Evolutionary conservation across 768 basidiomycete species (phyloP).

Genomic region (Suillus occidentalis): DNA sequence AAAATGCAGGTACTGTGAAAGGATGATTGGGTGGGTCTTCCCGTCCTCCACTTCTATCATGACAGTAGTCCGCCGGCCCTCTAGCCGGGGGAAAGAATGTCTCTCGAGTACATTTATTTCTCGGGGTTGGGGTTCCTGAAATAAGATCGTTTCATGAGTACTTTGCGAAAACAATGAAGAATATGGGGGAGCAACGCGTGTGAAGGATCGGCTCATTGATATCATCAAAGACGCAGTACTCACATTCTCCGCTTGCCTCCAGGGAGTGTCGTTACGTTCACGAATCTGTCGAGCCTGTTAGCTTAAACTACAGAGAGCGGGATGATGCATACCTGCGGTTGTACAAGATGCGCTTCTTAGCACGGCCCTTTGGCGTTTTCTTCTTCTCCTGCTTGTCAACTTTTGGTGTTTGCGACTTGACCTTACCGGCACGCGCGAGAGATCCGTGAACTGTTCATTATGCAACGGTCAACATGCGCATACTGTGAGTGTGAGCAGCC

Average conservation of each 20-base stretch:
- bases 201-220: conserved; percentile 59
- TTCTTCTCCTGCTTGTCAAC: conserved; percentile 99
- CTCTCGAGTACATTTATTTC: conserved; percentile 19
- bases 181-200: conserved; percentile 94
- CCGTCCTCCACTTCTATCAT: conserved; percentile 13
- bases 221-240: conserved; percentile 71
- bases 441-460: conserved; percentile 85
- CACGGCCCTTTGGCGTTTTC: conserved; percentile 96
- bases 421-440: conserved; percentile 99
- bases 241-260: conserved; percentile 97
- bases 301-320: neutral
- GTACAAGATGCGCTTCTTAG: conserved; percentile 94
- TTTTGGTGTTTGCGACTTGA: conserved; percentile 97
- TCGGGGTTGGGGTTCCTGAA: conserved; percentile 32
- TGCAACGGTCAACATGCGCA: conserved; percentile 9
- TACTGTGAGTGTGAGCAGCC: neutral
- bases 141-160: neutral
- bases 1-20: conserved; percentile 8
- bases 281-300: conserved; percentile 57
- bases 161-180: neutral
- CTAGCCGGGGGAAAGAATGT: conserved; percentile 13
- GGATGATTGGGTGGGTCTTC: conserved; percentile 12
- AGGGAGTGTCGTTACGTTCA: conserved; percentile 87
- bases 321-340: conserved; percentile 78
- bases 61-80: conserved; percentile 15